phyloP scores from a whole-genome alignment of 192 early-diverging fungal genomes.

The Mortierella hygrophila region DNA sequence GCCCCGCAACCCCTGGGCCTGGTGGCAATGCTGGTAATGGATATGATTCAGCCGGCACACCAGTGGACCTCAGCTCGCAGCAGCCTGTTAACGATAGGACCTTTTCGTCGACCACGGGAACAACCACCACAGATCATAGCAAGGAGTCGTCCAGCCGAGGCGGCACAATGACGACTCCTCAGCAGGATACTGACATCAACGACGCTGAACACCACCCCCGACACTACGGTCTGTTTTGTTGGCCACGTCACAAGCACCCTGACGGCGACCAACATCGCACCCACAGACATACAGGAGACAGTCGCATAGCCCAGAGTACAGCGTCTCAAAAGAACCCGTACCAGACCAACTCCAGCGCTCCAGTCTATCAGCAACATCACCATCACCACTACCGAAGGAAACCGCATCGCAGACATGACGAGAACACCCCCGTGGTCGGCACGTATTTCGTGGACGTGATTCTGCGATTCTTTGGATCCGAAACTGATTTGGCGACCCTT shows the following conservation, averaged over 20 bases:
- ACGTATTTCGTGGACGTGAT: constrained; percentile 67
- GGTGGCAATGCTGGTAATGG: not conserved
- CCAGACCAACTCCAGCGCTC: not conserved
- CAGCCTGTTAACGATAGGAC: constrained; percentile 4
- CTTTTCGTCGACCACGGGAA: constrained; percentile 23
- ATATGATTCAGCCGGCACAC: not conserved
- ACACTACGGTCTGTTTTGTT: constrained; percentile 19
- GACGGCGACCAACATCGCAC: constrained; percentile 12
- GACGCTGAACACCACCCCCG: constrained; percentile 8
- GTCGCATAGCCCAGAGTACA: not conserved
- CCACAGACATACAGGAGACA: constrained; percentile 2
- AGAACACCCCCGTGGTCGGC: constrained; percentile 53
- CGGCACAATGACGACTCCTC: not conserved
- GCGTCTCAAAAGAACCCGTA: constrained; percentile 11
- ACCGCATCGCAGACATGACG: constrained; percentile 23
- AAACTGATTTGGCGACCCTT: constrained; percentile 58
- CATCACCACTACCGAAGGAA: constrained; percentile 46
- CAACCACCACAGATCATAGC: not conserved
- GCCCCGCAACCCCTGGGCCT: not conserved
- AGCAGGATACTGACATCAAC: not conserved
- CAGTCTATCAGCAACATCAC: constrained; percentile 41
- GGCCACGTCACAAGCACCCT: constrained; percentile 17
- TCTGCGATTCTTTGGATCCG: constrained; percentile 65
- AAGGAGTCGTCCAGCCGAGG: constrained; percentile 6
- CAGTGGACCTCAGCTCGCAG: not conserved